Conservation (phyloP, 148 eudicot genomes). For the Fagopyrum tataricum region DNA sequence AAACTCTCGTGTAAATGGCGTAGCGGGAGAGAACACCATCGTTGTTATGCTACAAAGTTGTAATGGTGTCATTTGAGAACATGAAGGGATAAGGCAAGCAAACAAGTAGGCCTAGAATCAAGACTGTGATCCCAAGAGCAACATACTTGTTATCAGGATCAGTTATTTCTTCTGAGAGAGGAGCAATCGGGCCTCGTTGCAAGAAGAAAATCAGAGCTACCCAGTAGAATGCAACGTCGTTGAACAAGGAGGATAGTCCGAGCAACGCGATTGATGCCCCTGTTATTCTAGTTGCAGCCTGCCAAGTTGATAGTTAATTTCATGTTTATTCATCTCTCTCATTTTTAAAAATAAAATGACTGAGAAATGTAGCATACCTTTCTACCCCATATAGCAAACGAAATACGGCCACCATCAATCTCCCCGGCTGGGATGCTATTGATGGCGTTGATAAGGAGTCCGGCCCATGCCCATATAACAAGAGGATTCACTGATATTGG, state of each 20-base stretch:
- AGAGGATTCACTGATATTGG: constrained; percentile 87
- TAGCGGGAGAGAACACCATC: neutral
- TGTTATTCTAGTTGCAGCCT: constrained; percentile 72
- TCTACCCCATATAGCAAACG: constrained; percentile 94
- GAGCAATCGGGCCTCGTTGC: constrained; percentile 90
- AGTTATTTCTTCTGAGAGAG: constrained; percentile 78
- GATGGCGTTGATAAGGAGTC: constrained; percentile 90
- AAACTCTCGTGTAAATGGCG: neutral
- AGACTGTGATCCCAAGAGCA: constrained; percentile 62
- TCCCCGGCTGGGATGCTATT: constrained; percentile 99
- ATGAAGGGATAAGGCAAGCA: constrained; percentile 94
- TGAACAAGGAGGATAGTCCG: constrained; percentile 76
- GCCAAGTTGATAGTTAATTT: constrained; percentile 13
- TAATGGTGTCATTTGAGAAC: constrained; percentile 48
- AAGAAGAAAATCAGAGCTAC: constrained; percentile 81
- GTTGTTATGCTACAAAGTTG: constrained; percentile 30
- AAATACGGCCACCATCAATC: constrained; percentile 92
- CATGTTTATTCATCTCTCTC: neutral
- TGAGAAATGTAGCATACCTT: constrained; percentile 77
- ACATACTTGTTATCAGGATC: constrained; percentile 65
- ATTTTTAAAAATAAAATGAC: neutral
- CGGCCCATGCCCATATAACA: constrained; percentile 99
- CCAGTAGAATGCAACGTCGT: constrained; percentile 95
- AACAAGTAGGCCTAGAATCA: constrained; percentile 72
- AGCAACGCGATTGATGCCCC: constrained; percentile 70